phyloP scores from a whole-genome alignment of 2,329 filamentous ascomycete species.

The Acrocalymma vagum region DNA sequence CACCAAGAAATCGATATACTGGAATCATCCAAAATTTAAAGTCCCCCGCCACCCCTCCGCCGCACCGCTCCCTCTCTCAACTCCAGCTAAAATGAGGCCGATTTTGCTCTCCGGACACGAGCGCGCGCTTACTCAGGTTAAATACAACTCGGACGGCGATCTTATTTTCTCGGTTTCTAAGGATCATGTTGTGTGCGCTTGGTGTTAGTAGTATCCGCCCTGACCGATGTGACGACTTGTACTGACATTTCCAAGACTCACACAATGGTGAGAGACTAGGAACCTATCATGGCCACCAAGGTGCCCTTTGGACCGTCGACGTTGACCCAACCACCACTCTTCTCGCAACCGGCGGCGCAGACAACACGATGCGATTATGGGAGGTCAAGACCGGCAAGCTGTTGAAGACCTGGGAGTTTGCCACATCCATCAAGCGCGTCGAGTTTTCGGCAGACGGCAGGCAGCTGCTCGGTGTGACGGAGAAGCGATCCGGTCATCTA shows the following conservation, averaged over 20 bases:
- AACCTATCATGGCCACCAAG: conserved; percentile 93
- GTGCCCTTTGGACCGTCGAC: conserved; percentile 98
- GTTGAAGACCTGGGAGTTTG: conserved; percentile 97
- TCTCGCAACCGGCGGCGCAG: conserved; percentile 93
- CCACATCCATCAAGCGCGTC: conserved; percentile 95
- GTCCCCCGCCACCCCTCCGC: conserved; percentile 27
- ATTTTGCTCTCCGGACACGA: conserved; percentile 97
- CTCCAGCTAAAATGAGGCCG: conserved; percentile 76
- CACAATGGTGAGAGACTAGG: conserved; percentile 98
- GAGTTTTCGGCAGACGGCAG: conserved; percentile 96
- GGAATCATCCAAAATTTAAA: conserved; percentile 39
- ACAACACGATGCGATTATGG: conserved; percentile 98
- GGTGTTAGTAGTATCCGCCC: conserved; percentile 63
- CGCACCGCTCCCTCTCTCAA: conserved; percentile 20
- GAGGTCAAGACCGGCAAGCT: conserved; percentile 91
- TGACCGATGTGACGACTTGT: conserved; percentile 6
- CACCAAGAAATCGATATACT: conserved; percentile 35
- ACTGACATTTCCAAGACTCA: conserved; percentile 59
- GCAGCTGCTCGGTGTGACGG: conserved; percentile 90
- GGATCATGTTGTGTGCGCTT: conserved; percentile 95
- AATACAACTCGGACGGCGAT: conserved; percentile 86
- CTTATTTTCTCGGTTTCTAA: conserved; percentile 95
- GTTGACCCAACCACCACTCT: conserved; percentile 91
- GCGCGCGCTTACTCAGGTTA: conserved; percentile 94
- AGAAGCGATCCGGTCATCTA: conserved; percentile 97